phyloP scores from a whole-genome alignment of 2,329 filamentous ascomycete genomes.

The Ceratocystis cubensis region DNA sequence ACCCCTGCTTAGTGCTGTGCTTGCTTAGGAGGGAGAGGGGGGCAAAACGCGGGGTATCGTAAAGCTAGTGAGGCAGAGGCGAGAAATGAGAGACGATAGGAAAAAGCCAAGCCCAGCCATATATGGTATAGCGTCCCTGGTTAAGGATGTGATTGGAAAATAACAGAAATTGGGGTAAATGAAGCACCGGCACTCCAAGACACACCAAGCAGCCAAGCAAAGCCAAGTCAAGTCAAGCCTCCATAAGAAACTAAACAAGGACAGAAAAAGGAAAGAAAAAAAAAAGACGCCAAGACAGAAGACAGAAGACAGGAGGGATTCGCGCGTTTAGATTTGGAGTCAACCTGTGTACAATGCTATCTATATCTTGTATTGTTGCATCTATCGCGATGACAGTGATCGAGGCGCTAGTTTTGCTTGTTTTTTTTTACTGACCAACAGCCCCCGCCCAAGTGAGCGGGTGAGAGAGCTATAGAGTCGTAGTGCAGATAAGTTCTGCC shows the following conservation, averaged over 20 bases:
- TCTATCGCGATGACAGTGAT: background rate
- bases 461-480: background rate
- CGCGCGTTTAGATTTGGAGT: background rate
- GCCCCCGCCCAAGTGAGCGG: no score
- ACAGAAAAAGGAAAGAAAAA: background rate
- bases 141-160: background rate
- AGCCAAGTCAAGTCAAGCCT: slow-evolving; percentile 8
- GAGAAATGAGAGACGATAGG: background rate
- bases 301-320: background rate
- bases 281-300: background rate
- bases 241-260: background rate
- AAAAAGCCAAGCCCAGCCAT: background rate
- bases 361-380: no score
- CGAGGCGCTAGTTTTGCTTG: background rate
- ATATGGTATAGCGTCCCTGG: background rate
- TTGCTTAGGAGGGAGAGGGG: background rate
- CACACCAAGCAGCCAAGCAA: slow-evolving; percentile 5
- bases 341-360: background rate
- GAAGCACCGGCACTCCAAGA: background rate
- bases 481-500: background rate
- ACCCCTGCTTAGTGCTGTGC: background rate
- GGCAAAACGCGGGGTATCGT: slow-evolving; percentile 1
- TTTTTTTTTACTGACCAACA: background rate
- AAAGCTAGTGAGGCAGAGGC: background rate
- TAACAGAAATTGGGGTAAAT: background rate